Percentiles rank a stretch among this genome's conserved stretches.
These are phyloP conservation scores for Curvularia sp. DNA, from an alignment of 2,329 filamentous ascomycete species.

Conservation along the genomic window DNA sequence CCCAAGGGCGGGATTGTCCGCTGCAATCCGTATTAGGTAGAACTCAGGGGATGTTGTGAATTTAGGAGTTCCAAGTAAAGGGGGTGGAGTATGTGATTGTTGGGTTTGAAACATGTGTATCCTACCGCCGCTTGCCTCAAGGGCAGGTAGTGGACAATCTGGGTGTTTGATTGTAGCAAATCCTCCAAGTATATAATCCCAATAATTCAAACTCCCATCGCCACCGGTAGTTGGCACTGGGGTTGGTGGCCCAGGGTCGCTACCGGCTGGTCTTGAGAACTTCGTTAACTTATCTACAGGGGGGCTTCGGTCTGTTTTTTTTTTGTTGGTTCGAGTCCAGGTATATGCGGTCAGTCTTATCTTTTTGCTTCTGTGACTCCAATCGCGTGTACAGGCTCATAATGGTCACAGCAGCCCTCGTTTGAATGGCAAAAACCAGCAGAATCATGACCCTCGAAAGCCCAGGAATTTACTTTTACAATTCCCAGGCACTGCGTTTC, in stretches of 20 bases:
- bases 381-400: background rate
- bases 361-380: too few species aligned
- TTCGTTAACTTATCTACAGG: too few species aligned
- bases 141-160: constrained; percentile 31
- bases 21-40: too few species aligned
- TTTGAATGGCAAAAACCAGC: background rate
- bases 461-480: background rate
- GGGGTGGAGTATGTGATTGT: background rate
- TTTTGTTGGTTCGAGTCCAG: too few species aligned
- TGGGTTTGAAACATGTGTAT: constrained; percentile 33
- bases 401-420: background rate
- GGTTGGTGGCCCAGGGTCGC: too few species aligned
- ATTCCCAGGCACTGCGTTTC: background rate
- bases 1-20: too few species aligned
- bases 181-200: constrained; percentile 52
- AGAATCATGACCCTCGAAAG: background rate
- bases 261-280: too few species aligned
- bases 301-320: too few species aligned
- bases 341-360: too few species aligned
- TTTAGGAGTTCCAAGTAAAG: background rate
- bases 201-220: too few species aligned
- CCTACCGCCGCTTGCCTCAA: constrained; percentile 54
- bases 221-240: too few species aligned
- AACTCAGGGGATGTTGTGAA: background rate
- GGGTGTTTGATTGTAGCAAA: constrained; percentile 49